Base-by-base conservation (phyloP, 2,329 filamentous ascomycete species). In the Fusarium sp. region DNA sequence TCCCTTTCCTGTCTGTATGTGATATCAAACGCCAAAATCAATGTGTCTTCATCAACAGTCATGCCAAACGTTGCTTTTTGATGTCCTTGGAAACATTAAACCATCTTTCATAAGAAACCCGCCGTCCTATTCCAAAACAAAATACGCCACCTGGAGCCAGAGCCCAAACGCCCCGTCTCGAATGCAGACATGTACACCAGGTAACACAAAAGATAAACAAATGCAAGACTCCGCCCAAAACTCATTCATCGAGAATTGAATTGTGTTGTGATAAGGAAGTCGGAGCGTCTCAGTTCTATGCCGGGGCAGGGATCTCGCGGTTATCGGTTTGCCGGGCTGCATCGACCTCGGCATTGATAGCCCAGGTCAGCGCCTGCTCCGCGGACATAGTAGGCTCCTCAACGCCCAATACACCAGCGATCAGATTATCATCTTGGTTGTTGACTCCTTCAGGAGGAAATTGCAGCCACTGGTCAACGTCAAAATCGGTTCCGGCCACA, bases 401-500 rank as follows among this genome's bases (percentile, higher is more conserved):
- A 30, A 69, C 68, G 10, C 73, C 74, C 55, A 82, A 79, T 27
- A 82, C 74, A 9, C 76, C 78, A 10, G 76, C 76, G 70, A 81
- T 79, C 48, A 82, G 73, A 27, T 78, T 78, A 30, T 82, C 82
- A n/a, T 81, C 82, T 11, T 76, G 73, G 38, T 78, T 79, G 64
- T 80, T 83, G 14, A 81, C 81, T 10, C 83, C 84, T 53, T 88
- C 87, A 3, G 83, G 82, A 9, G 86, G 87, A 67, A 88, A 89
- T 64, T 89, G 85, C 26, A 89, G 81, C 85, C 86, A 89, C 72
- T 89, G 86, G 62, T 88, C 86, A 57, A 89, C 86, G 60, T 89
- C 87, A 64, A 89, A 84, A 66, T 87, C 86, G 12, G 85, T 84
- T 9, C 83, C 85, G 18, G 85, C 81, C 7, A 87, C 80, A 23